Base-by-base conservation (phyloP, 176 grass and related monocot species). In the Triticum timopheevii region DNA sequence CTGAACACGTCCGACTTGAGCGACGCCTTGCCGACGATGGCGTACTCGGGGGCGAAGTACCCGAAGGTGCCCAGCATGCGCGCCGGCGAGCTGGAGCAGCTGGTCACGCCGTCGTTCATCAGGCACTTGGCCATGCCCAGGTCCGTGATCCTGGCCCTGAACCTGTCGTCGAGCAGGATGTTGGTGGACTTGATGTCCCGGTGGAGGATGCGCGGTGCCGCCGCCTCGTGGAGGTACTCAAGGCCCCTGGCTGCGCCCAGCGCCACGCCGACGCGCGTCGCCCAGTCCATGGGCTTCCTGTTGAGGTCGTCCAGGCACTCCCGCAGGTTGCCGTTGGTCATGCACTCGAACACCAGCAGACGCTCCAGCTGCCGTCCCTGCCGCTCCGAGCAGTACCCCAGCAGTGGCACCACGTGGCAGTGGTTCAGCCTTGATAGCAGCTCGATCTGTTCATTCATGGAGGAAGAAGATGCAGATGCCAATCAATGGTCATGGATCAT, bases 131-230 rank as follows among this genome's bases (percentile, higher is more conserved):
- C 96, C 96, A 98, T 98, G 73, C 96, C 93, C 35, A 98, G 93
- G 77, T 96, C 96, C 2, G 93, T 94, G 93, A 98, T 98, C 93
- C 93, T 72, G 84, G 93, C 93, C 61, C 78, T 86, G 86, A 86
- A 87, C 84, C 81, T 84, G 65, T 89, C 92, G 5, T 98, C 93
- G 71, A 98, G 87, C 28, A 98, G 92, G 84, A 98, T 98, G 90
- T 98, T 94, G 64, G 87, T 94, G n/a, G 93, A 95, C 88, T 98
- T 98, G 90, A 98, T 94, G 86, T 98, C 96, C 4, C 96, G 90
- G 76, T 98, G 96, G 79, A 98, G 78, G 90, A 98, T 96, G 64
- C 92, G 90, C 3, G 96, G 92, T 22, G 93, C 96, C 1, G 93
- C 90, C 22, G 93, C 93, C 90, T 96, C 96, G 68, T 98, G 96